phyloP scores from a whole-genome alignment of 352 stramenopile genomes.

The Globisporangium cederbergense region DNA sequence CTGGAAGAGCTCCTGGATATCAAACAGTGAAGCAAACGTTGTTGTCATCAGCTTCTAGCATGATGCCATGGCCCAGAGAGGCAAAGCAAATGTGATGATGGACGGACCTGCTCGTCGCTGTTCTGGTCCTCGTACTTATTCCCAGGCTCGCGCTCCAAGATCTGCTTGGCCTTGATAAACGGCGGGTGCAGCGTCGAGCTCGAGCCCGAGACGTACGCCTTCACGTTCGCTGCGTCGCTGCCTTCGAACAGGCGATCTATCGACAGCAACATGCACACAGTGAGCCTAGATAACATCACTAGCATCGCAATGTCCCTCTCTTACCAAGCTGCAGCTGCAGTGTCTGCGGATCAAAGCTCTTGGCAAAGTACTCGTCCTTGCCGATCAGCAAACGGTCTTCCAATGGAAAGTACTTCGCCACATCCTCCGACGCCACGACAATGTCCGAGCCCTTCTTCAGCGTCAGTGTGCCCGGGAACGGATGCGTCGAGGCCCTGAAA shows the following conservation, averaged over 20 bases:
- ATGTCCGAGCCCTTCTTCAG: conserved; percentile 36
- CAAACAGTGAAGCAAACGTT: conserved; percentile 4
- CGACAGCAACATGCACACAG: not conserved
- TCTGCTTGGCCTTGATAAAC: conserved; percentile 59
- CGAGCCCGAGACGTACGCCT: conserved; percentile 46
- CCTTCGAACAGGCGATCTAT: conserved; percentile 70
- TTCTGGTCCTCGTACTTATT: conserved; percentile 85
- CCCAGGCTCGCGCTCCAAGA: conserved; percentile 70
- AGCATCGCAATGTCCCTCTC: not conserved
- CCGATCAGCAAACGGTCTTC: conserved; percentile 59
- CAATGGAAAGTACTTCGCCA: conserved; percentile 56
- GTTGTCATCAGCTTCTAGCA: not conserved
- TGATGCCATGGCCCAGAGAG: not conserved
- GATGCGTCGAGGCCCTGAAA: conserved; percentile 48
- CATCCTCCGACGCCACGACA: conserved; percentile 39
- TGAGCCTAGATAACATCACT: not conserved
- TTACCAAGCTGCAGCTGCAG: conserved; percentile 46
- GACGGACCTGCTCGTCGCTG: conserved; percentile 64
- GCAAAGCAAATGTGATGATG: not conserved
- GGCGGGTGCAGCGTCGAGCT: conserved; percentile 45
- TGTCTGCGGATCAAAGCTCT: conserved; percentile 34
- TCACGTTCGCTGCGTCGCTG: conserved; percentile 27
- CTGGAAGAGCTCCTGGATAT: conserved; percentile 71
- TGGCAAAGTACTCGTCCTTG: conserved; percentile 46
- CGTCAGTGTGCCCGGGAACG: conserved; percentile 45